Conservation (phyloP, 2,329 filamentous ascomycete genomes). For the Tolypocladium tundrense region DNA sequence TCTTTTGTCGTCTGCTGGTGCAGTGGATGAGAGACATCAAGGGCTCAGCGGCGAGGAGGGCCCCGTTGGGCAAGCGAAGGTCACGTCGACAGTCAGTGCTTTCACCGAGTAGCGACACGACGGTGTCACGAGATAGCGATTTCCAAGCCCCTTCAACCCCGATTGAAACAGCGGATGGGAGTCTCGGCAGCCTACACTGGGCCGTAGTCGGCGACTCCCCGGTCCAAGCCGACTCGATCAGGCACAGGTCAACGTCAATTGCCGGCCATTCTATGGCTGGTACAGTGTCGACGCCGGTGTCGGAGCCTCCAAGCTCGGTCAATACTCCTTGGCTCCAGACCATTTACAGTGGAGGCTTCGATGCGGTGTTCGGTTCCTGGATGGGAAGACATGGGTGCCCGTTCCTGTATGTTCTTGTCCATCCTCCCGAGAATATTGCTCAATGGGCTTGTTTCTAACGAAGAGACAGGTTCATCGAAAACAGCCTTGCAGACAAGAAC, state of each 20-base stretch:
- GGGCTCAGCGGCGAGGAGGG: neutral
- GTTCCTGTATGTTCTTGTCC: slow-evolving; percentile 22
- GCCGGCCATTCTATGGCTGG: neutral
- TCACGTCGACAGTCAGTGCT: neutral
- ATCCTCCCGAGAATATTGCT: neutral
- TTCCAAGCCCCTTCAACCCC: neutral
- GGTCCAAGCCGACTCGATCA: neutral
- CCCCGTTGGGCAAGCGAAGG: slow-evolving; percentile 1
- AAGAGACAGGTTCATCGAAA: slow-evolving; percentile 12
- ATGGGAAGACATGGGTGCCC: slow-evolving; percentile 30
- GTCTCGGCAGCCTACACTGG: neutral
- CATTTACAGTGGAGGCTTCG: slow-evolving; percentile 25
- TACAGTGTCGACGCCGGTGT: slow-evolving; percentile 1
- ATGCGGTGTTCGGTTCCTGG: slow-evolving; percentile 30
- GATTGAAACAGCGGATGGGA: neutral
- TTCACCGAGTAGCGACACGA: neutral
- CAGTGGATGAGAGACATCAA: slow-evolving; percentile 4
- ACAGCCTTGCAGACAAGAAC: slow-evolving; percentile 15
- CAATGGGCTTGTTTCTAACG: neutral
- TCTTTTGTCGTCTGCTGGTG: neutral
- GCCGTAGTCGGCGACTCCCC: neutral
- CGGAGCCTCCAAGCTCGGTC: neutral
- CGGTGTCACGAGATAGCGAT: neutral
- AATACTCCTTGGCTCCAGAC: slow-evolving; percentile 14
- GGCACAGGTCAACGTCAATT: neutral